Evolutionary conservation across 805 yeast species (phyloP).

Genomic region (Komagataella kurtzmanii): DNA sequence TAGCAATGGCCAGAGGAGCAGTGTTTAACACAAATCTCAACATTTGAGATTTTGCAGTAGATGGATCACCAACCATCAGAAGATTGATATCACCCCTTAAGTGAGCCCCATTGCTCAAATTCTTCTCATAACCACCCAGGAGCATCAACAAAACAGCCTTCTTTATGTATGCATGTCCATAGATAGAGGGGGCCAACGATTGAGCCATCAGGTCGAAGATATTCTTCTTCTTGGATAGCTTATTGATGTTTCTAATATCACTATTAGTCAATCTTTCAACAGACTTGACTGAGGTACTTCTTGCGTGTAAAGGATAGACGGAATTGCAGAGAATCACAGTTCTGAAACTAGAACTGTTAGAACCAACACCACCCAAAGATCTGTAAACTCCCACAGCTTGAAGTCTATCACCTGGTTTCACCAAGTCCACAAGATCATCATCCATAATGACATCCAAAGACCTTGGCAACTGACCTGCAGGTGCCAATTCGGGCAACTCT

Average conservation of each 20-base stretch:
- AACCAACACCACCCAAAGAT: constrained; percentile 70
- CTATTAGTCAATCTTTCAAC: constrained; percentile 68
- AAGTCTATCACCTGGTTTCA: constrained; percentile 93
- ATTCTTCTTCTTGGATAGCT: constrained; percentile 52
- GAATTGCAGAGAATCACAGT: constrained; percentile 85
- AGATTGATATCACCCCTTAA: constrained; percentile 95
- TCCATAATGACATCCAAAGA: constrained; percentile 86
- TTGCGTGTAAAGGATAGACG: constrained; percentile 75
- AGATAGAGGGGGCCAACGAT: constrained; percentile 91
- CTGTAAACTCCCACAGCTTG: constrained; percentile 91
- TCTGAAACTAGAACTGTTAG: constrained; percentile 51
- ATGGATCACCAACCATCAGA: constrained; percentile 96
- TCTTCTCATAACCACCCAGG: constrained; percentile 89
- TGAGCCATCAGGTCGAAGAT: constrained; percentile 70
- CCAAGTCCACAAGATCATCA: constrained; percentile 84
- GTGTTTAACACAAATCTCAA: constrained; percentile 89
- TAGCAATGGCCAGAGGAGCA: constrained; percentile 90
- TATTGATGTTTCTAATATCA: constrained; percentile 80
- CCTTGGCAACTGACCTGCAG: constrained; percentile 95
- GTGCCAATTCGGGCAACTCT: constrained; percentile 96
- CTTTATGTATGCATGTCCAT: constrained; percentile 85
- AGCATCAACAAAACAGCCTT: constrained; percentile 84
- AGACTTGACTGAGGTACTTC: constrained; percentile 52
- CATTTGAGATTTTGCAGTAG: constrained; percentile 95
- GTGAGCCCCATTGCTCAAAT: constrained; percentile 89